A percentile compares a stretch with the other conserved stretches of the same genome.
Conservation (phyloP, 164 flowering plant species). For the Houttuynia cordata region DNA sequence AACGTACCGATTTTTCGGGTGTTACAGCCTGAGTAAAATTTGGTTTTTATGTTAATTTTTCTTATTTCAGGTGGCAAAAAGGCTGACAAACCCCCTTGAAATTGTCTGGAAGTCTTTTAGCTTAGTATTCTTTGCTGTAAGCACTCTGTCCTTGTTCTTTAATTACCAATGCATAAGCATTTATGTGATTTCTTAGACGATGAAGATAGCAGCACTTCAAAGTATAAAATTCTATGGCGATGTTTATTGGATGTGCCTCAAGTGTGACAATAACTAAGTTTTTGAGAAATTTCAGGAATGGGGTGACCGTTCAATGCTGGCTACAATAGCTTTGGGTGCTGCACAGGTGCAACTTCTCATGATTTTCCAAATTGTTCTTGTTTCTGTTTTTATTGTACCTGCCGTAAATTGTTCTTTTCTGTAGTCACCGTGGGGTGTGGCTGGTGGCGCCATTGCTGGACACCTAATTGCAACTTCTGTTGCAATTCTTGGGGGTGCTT, state of each 20-base stretch:
- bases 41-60: too few relatives aligned
- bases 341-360: slow-evolving; percentile 64
- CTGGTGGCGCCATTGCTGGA: slow-evolving; percentile 90
- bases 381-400: not conserved
- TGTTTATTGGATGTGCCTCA: not conserved
- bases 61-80: slow-evolving; percentile 45
- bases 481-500: slow-evolving; percentile 84
- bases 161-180: too few relatives aligned
- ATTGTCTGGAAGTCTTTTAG: slow-evolving; percentile 93
- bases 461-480: slow-evolving; percentile 75
- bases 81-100: slow-evolving; percentile 77
- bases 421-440: slow-evolving; percentile 99
- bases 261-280: not conserved
- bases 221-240: not conserved
- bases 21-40: too few relatives aligned
- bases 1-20: too few relatives aligned
- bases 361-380: not conserved
- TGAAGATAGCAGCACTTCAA: too few relatives aligned
- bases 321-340: slow-evolving; percentile 96
- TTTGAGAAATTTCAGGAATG: slow-evolving; percentile 55
- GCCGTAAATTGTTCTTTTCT: not conserved
- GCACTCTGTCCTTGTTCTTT: too few relatives aligned
- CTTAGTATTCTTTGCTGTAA: slow-evolving; percentile 90
- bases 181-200: too few relatives aligned
- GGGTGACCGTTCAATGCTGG: slow-evolving; percentile 99